Evolutionary conservation across 257 asterid genomes (phyloP).

Genomic region (Nicotiana knightiana): DNA sequence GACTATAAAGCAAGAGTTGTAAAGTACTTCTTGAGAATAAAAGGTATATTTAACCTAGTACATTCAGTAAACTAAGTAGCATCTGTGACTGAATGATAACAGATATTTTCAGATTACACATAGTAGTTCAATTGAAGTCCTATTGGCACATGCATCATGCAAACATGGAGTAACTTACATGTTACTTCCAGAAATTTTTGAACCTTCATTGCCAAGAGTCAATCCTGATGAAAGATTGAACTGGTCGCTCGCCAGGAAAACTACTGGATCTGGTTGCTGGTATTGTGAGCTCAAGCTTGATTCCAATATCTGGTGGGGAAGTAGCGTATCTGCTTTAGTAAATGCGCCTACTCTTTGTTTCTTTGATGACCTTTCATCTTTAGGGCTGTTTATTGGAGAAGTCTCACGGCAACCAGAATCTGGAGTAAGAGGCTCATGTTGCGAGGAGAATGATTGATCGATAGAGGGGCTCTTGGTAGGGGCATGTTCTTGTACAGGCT

Average conservation of each 20-base stretch:
- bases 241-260: conserved; percentile 39
- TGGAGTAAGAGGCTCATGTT: conserved; percentile 78
- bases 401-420: conserved; percentile 53
- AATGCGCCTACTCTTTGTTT: conserved; percentile 39
- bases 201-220: conserved; percentile 21
- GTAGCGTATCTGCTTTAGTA: conserved; percentile 36
- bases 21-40: neutral
- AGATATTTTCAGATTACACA: conserved; percentile 24
- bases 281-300: conserved; percentile 44
- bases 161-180: conserved; percentile 15
- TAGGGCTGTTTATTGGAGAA: conserved; percentile 41
- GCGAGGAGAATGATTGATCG: conserved; percentile 74
- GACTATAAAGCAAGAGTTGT: neutral
- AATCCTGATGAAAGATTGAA: conserved; percentile 31
- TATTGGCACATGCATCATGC: conserved; percentile 7
- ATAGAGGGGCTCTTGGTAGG: conserved; percentile 52
- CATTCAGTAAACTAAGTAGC: neutral
- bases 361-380: conserved; percentile 44
- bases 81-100: conserved; percentile 15
- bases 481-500: conserved; percentile 40
- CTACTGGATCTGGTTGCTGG: conserved; percentile 40
- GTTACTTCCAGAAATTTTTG: conserved; percentile 26
- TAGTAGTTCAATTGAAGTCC: conserved; percentile 15
- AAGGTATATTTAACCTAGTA: neutral
- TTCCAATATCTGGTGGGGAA: conserved; percentile 47